Percentiles rank a stretch among this genome's conserved stretches.
Evolutionary conservation across 352 stramenopile species (phyloP).

Genomic region (Vaucheria bursata): DNA sequence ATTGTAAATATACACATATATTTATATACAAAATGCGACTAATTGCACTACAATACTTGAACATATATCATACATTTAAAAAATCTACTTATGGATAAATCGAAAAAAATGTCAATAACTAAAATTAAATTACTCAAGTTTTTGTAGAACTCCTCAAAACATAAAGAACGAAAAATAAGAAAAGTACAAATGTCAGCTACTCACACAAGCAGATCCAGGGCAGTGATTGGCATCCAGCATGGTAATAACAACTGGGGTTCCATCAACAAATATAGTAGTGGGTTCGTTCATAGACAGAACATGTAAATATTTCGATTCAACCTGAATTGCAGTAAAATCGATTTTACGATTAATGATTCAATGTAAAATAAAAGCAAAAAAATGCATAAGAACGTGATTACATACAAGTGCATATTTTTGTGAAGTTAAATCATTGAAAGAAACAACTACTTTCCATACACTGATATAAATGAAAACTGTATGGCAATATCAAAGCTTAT

Average conservation of each 20-base stretch:
- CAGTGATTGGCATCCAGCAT: slow-evolving; percentile 45
- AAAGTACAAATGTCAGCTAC: too few species aligned
- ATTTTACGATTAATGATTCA: background rate
- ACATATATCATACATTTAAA: too few species aligned
- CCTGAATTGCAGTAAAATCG: too few species aligned
- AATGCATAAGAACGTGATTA: background rate
- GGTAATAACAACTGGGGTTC: slow-evolving; percentile 18
- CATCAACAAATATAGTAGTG: background rate
- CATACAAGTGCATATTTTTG: background rate
- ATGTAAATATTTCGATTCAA: background rate
- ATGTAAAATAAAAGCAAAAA: background rate
- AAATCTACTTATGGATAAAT: too few species aligned
- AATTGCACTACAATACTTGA: too few species aligned
- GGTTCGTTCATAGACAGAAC: background rate
- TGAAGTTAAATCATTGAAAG: too few species aligned
- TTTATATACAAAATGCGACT: too few species aligned
- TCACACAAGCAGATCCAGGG: slow-evolving; percentile 19
- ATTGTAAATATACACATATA: too few species aligned
- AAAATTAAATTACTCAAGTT: too few species aligned
- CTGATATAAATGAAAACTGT: background rate
- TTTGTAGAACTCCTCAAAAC: too few species aligned
- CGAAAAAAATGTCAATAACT: too few species aligned
- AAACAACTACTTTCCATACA: background rate
- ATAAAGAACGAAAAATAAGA: too few species aligned
- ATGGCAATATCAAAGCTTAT: background rate